Evolutionary conservation across 1,284 basidiomycete species (phyloP).

Genomic region (Pterulicium gracile): DNA sequence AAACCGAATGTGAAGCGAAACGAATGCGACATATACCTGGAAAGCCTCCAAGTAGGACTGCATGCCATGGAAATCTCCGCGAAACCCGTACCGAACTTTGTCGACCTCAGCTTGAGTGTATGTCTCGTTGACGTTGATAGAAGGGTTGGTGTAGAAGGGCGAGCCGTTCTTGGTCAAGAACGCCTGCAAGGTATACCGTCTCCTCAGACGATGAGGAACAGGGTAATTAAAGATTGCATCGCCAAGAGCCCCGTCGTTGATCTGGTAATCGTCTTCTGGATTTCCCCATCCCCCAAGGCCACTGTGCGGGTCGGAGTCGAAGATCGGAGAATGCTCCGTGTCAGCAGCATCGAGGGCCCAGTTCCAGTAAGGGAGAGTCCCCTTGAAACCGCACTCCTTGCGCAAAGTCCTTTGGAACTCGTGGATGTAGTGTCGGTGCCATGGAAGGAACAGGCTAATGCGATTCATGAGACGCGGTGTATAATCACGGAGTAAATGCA

Average conservation of each 20-base stretch:
- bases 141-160: slow-evolving; percentile 14
- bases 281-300: slow-evolving; percentile 9
- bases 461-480: no score
- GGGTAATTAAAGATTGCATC: slow-evolving; percentile 6
- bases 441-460: slow-evolving; percentile 1
- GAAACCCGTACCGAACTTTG: slow-evolving; percentile 17
- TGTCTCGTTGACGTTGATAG: slow-evolving; percentile 17
- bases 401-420: background rate
- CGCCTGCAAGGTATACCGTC: slow-evolving; percentile 5
- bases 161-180: slow-evolving; percentile 2
- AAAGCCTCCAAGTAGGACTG: slow-evolving; percentile 22
- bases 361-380: background rate
- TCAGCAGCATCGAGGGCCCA: slow-evolving; percentile 1
- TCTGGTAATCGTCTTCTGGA: slow-evolving; percentile 4
- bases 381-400: background rate
- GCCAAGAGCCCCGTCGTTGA: slow-evolving; percentile 7
- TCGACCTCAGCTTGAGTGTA: slow-evolving; percentile 19
- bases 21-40: slow-evolving; percentile 13
- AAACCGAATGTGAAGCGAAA: background rate
- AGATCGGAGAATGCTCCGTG: slow-evolving; percentile 1
- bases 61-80: slow-evolving; percentile 23
- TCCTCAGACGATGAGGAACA: slow-evolving; percentile 7
- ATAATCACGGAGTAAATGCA: no score
- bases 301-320: slow-evolving; percentile 2
- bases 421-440: slow-evolving; percentile 1